Conservation (phyloP, 139 green algal species). For the Pseudopediastrum boryanum region DNA sequence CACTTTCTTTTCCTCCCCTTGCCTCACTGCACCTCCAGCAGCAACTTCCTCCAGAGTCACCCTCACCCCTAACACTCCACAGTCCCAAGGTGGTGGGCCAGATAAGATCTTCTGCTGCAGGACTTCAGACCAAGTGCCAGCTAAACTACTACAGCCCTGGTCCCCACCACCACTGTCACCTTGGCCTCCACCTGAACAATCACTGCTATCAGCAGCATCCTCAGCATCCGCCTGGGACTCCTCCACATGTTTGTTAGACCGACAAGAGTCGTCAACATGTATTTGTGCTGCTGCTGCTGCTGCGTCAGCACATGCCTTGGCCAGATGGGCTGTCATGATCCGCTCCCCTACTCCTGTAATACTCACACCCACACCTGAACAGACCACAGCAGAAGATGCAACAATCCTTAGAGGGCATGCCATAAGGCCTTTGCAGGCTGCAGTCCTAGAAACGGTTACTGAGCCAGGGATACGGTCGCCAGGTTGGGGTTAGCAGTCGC, state of each 20-base stretch:
- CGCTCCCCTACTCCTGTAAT: constrained; percentile 76
- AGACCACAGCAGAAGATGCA: not conserved
- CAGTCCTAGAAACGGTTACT: not conserved
- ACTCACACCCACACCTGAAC: constrained; percentile 59
- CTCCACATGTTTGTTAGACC: no score
- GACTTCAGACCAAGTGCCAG: no score
- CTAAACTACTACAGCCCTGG: no score
- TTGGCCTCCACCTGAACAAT: no score
- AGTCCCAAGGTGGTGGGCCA: constrained; percentile 22
- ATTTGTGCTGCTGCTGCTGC: not conserved
- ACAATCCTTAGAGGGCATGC: not conserved
- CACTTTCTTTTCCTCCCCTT: no score
- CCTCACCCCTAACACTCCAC: constrained; percentile 13
- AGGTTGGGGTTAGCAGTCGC: not conserved
- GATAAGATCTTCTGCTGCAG: not conserved
- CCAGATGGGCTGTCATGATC: constrained; percentile 69
- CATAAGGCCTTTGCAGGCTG: not conserved
- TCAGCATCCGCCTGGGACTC: no score
- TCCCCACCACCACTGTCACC: no score
- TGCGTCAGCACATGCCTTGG: constrained; percentile 33
- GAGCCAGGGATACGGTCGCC: not conserved
- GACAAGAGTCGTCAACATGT: not conserved
- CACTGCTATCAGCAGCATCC: no score
- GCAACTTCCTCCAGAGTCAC: no score
- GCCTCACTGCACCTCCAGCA: no score